Percentiles rank a stretch among this genome's conserved stretches.
phyloP scores from a whole-genome alignment of 805 yeast species.

The Candida cerambycidarum region DNA sequence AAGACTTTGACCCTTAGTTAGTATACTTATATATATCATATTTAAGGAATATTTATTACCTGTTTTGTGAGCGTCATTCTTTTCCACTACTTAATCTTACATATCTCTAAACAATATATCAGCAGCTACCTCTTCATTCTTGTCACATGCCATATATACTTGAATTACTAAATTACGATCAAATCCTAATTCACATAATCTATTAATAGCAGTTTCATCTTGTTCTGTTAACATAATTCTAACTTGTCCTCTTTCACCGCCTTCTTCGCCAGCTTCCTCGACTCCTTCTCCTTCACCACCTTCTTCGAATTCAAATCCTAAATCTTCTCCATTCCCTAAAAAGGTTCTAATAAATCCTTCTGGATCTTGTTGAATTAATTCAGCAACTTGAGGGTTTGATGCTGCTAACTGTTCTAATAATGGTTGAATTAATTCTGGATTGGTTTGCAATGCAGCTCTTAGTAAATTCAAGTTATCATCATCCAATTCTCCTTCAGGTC shows the following conservation, averaged over 20 bases:
- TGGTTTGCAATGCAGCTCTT: conserved; percentile 75
- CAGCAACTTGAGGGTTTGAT: conserved; percentile 82
- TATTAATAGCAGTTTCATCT: conserved; percentile 84
- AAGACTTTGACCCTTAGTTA: background rate
- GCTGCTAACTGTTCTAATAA: conserved; percentile 78
- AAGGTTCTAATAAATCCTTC: conserved; percentile 80
- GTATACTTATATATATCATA: conserved; percentile 1
- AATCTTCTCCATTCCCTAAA: conserved; percentile 58
- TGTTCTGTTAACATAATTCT: conserved; percentile 69
- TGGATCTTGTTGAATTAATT: conserved; percentile 79
- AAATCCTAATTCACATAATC: conserved; percentile 91
- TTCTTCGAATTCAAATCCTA: conserved; percentile 35
- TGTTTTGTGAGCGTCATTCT: no score
- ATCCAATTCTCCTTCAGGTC: conserved; percentile 35
- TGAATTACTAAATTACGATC: conserved; percentile 85
- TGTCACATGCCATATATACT: conserved; percentile 96
- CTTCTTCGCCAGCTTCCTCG: conserved; percentile 29
- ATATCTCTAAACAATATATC: conserved; percentile 70
- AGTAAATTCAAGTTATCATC: conserved; percentile 53
- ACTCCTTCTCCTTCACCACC: conserved; percentile 42
- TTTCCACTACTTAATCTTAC: no score
- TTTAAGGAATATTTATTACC: background rate
- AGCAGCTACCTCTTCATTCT: conserved; percentile 95
- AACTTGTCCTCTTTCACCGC: conserved; percentile 39
- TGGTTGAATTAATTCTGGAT: conserved; percentile 87